Base-by-base conservation (phyloP, 179 eudicot genomes). In the Silene coronaria region DNA sequence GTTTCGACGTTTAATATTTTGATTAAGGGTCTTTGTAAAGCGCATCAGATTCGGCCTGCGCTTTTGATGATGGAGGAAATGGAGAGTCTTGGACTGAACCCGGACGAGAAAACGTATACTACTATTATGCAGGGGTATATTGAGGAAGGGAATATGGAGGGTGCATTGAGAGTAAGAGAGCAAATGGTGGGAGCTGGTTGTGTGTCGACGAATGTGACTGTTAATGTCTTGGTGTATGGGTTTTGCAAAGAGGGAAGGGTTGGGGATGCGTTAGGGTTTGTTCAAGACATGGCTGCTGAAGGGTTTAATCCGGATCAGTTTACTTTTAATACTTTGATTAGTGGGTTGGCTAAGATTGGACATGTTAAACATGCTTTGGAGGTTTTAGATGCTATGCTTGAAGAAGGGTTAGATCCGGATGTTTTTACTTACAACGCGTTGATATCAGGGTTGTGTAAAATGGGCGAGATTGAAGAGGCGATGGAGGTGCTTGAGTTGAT, bases 61-160 rank as follows among this genome's bases (percentile, higher is more conserved):
- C 87, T 95, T 85, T 80, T 92, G 88, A 82, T 92, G 93, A 85
- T 95, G 90, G 97, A 95, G 66, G 99, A 95, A 72, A 92, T 95
- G 97, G 87, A 82, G 23, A 85, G 75, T 17, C 75, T 85, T 32
- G 99, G 97, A 22, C 81, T 95, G 80, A 74, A 32, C n/a, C 97
- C 99, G 0, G 92, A 95, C 79, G 99, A 92, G 84, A 95, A 80
- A 71, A 92, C 99, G 0, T 95, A 81, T 71, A 92, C 97, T 0
- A 95, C 97, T 0, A 85, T 95, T 80, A 95, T 95, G 96, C 95
- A 88, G 79, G 96, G 97, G 28, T 89, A 86, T 83, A 89, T 95
- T 8, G 96, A 89, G 80, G 96, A 92, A 81, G 96, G 96, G 28
- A 84, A 88, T 84, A 36, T 91, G 61, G 89, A 79, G n/a, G 93